These are phyloP conservation scores for Cryphonectria carpinicola DNA, from an alignment of 2,329 filamentous ascomycete species.

Conservation along the genomic window DNA sequence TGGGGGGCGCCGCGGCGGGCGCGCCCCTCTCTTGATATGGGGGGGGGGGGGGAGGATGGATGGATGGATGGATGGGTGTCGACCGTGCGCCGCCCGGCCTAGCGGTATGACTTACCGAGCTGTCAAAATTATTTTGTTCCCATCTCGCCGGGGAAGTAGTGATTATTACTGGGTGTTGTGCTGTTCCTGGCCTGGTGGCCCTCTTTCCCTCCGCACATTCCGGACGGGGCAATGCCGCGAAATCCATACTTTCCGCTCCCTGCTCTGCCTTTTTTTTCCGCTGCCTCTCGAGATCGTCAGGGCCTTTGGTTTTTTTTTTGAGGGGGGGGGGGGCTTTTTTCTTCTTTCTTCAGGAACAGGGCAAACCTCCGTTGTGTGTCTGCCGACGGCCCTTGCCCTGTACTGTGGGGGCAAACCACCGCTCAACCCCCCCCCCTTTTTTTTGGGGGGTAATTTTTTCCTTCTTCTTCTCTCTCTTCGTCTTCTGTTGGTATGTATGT, in stretches of 20 bases:
- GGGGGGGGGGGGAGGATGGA: background rate
- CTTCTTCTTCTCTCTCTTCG: too few species aligned
- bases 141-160: background rate
- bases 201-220: conserved; percentile 1
- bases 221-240: conserved; percentile 4
- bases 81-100: conserved; percentile 1
- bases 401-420: background rate
- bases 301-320: background rate
- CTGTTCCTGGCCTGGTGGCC: background rate
- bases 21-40: background rate
- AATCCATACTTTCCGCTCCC: conserved; percentile 1
- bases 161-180: background rate
- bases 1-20: background rate
- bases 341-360: conserved; percentile 9
- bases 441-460: background rate
- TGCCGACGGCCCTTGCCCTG: conserved; percentile 1
- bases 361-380: background rate
- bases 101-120: conserved; percentile 6
- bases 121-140: background rate
- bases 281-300: background rate
- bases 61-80: background rate
- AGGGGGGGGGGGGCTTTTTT: too few species aligned
- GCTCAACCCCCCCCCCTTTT: background rate
- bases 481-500: too few species aligned
- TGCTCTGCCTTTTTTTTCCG: background rate